Conservation (phyloP, 1,284 basidiomycete species). For the Trametes polyzona region DNA sequence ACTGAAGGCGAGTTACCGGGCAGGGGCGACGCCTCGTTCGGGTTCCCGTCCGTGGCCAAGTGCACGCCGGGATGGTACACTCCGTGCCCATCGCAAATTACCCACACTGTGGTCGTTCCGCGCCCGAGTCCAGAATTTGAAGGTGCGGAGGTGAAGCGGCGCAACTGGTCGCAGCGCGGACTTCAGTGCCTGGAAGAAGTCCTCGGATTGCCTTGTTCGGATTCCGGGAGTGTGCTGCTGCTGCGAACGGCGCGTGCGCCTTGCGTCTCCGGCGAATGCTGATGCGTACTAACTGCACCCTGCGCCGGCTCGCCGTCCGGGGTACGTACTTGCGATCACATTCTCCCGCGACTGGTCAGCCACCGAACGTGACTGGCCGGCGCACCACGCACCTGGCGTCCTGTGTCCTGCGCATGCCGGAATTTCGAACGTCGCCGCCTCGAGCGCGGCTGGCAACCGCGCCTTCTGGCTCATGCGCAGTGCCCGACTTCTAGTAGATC, state of each 20-base stretch:
- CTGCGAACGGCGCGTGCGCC: background rate
- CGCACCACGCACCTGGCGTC: too few relatives aligned
- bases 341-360: conserved; percentile 12
- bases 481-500: conserved; percentile 15
- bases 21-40: background rate
- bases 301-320: background rate
- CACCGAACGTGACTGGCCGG: background rate
- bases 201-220: background rate
- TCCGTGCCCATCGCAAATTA: background rate
- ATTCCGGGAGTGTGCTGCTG: too few relatives aligned
- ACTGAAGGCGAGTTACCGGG: background rate
- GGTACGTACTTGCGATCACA: background rate
- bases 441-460: background rate
- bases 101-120: conserved; percentile 4
- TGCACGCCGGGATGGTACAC: background rate
- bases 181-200: too few relatives aligned
- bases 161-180: background rate
- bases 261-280: background rate
- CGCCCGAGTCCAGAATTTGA: background rate
- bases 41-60: background rate
- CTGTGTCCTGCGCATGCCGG: too few relatives aligned
- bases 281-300: background rate
- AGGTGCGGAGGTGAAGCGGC: background rate
- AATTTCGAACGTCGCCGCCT: background rate
- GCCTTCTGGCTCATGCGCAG: background rate